These are phyloP conservation scores for Ceratobasidium sp. DNA, from an alignment of 1,284 basidiomycete genomes.

Conservation along the genomic window DNA sequence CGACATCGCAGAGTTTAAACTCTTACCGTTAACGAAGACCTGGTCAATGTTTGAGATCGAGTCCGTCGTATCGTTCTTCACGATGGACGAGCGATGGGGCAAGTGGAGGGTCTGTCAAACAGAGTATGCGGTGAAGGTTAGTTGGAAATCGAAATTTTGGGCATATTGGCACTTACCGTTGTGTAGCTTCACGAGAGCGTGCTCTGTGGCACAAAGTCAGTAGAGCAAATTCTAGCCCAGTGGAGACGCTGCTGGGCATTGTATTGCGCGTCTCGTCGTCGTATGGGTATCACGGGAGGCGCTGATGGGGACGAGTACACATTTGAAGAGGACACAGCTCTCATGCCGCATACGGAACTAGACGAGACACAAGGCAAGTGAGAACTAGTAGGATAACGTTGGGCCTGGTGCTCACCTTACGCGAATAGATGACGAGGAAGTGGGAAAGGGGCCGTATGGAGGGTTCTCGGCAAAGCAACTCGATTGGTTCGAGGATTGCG, in stretches of 20 bases:
- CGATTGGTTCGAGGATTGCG: not conserved
- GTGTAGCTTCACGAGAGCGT: too few relatives aligned
- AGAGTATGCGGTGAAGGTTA: too few relatives aligned
- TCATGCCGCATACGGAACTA: not conserved
- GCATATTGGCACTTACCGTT: too few relatives aligned
- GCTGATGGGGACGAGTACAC: too few relatives aligned
- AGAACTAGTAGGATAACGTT: not conserved
- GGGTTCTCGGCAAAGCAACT: not conserved
- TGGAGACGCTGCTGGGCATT: too few relatives aligned
- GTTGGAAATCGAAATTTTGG: too few relatives aligned
- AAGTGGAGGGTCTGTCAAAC: not conserved
- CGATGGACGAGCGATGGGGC: not conserved
- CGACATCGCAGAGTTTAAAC: not conserved
- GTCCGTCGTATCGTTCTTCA: not conserved
- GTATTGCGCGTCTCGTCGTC: too few relatives aligned
- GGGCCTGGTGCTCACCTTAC: not conserved
- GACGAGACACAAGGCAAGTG: not conserved
- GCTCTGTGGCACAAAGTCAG: too few relatives aligned
- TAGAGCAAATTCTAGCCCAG: too few relatives aligned
- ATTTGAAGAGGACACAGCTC: too few relatives aligned
- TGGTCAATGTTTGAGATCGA: not conserved
- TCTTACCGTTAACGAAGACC: not conserved
- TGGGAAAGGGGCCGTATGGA: not conserved
- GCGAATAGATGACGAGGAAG: not conserved
- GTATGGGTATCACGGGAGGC: too few relatives aligned